Base-by-base conservation (phyloP, 2,329 filamentous ascomycete genomes). In the Calonectria hawksworthii region DNA sequence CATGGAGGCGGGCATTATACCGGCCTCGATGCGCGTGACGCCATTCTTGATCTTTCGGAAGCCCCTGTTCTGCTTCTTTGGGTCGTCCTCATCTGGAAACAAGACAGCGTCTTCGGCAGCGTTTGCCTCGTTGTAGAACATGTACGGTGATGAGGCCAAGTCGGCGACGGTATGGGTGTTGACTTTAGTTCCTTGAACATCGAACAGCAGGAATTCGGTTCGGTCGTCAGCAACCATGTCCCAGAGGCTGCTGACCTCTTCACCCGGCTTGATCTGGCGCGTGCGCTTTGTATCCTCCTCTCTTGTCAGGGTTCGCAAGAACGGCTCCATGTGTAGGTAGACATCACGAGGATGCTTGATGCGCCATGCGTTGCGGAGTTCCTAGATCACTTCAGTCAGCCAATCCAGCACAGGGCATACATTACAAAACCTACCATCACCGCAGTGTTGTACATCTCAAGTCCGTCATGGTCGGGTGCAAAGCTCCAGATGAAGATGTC, bases 401-500 rank as follows among this genome's bases (percentile, higher is more conserved):
- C 9, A 2, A 16, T n/a, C 8, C 36, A 34, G 6, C 6, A 23
- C 30, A 21, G 13, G 8, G 5, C 2, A 10, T 23, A 23, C 21
- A 23, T 4, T 21, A 28, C 23, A 13, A 21, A 34, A 68, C 73
- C 6, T 61, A 80, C 81, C 23, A 69, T 61, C 4, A 81, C 63
- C 0, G 78, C 51, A 1, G 68, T 51, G 44, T 82, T 82, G 38
- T 80, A 83, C 34, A 77, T 54, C 0, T 72, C 56, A 30, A 76
- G 69, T 0, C 63, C 47, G 1, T 74, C 26, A 4, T 81, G 66
- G 3, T 75, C 70, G 16, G 82, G 81, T 0, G 74, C 76, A 70
- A 83, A 80, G 30, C 81, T 78, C 80, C 81, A 83, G 36, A 83
- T 78, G 28, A 74, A 82, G 26, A 83, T 72, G 50, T 83, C 81